Evolutionary conservation across 306 rosid genomes (phyloP).

Genomic region (Sicyos baderoa): DNA sequence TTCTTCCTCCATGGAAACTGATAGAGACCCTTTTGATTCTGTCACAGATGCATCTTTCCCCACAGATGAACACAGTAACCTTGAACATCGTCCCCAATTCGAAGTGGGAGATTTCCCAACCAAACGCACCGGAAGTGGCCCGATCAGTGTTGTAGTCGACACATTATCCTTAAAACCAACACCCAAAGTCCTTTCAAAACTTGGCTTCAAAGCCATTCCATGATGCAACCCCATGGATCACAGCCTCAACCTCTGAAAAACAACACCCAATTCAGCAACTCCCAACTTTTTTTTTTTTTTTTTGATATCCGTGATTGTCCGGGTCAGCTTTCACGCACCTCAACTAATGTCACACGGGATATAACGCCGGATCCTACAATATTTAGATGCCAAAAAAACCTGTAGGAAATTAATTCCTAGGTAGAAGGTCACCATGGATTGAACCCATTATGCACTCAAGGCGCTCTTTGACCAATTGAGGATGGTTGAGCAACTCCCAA

Average conservation of each 20-base stretch:
- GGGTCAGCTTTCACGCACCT: too few species aligned
- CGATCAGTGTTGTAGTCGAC: conserved; percentile 50
- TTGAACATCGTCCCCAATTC: conserved; percentile 26
- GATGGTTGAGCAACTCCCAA: too few species aligned
- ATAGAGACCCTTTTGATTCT: conserved; percentile 34
- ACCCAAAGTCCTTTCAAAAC: conserved; percentile 35
- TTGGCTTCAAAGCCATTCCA: conserved; percentile 41
- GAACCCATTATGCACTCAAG: too few species aligned
- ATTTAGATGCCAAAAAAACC: too few species aligned
- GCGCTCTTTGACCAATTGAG: too few species aligned
- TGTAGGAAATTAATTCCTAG: too few species aligned
- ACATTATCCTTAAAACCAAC: conserved; percentile 39
- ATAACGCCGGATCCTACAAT: too few species aligned
- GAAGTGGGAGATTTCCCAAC: conserved; percentile 26
- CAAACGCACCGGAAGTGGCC: conserved; percentile 36
- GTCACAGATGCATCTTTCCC: conserved; percentile 27
- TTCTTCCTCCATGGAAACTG: conserved; percentile 60
- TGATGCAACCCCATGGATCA: conserved; percentile 50
- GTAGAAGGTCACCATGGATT: too few species aligned
- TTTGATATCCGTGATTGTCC: too few species aligned
- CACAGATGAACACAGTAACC: conserved; percentile 45
- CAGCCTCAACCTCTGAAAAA: conserved; percentile 24
- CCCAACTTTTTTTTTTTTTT: not conserved
- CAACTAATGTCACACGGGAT: too few species aligned
- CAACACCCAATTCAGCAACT: conserved; percentile 8